These are phyloP conservation scores for Helotiales sp. DNA, from an alignment of 2,329 filamentous ascomycete species.

Conservation along the genomic window DNA sequence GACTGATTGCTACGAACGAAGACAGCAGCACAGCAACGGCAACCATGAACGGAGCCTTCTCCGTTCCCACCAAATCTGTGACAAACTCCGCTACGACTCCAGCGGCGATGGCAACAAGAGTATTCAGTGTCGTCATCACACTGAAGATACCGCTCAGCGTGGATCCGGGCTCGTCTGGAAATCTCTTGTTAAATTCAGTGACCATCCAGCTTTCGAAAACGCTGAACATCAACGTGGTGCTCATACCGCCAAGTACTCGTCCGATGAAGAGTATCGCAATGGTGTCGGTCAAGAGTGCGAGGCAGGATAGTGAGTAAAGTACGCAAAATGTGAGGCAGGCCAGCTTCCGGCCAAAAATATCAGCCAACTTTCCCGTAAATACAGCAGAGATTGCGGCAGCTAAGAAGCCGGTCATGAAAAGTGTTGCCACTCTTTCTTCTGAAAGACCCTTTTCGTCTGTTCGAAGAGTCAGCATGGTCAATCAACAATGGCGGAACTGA, in stretches of 20 bases:
- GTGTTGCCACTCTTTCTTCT: slow-evolving; percentile 33
- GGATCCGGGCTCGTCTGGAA: slow-evolving; percentile 48
- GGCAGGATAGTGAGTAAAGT: slow-evolving; percentile 56
- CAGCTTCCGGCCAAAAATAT: slow-evolving; percentile 46
- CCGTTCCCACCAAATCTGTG: slow-evolving; percentile 52
- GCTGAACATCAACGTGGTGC: slow-evolving; percentile 61
- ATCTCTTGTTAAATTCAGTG: slow-evolving; percentile 55
- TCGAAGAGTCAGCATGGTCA: neutral
- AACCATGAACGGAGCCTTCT: slow-evolving; percentile 57
- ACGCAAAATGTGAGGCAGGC: slow-evolving; percentile 60
- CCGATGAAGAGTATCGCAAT: slow-evolving; percentile 54
- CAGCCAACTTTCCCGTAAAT: slow-evolving; percentile 36
- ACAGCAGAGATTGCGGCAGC: slow-evolving; percentile 35
- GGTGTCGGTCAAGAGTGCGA: slow-evolving; percentile 52
- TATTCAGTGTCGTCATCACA: slow-evolving; percentile 56
- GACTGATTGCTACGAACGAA: slow-evolving; percentile 51
- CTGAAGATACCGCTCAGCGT: slow-evolving; percentile 56
- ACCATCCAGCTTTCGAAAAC: slow-evolving; percentile 68
- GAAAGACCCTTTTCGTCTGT: slow-evolving; percentile 34
- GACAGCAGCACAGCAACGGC: slow-evolving; percentile 48
- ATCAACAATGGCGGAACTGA: neutral
- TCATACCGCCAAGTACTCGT: slow-evolving; percentile 58
- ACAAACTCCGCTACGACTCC: slow-evolving; percentile 57
- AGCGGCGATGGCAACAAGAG: slow-evolving; percentile 57
- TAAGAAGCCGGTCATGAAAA: slow-evolving; percentile 38